Evolutionary conservation across 1,284 basidiomycete species (phyloP), one percentile per base, ranked within the genome.

Genomic region (Gomphus bonarii): DNA sequence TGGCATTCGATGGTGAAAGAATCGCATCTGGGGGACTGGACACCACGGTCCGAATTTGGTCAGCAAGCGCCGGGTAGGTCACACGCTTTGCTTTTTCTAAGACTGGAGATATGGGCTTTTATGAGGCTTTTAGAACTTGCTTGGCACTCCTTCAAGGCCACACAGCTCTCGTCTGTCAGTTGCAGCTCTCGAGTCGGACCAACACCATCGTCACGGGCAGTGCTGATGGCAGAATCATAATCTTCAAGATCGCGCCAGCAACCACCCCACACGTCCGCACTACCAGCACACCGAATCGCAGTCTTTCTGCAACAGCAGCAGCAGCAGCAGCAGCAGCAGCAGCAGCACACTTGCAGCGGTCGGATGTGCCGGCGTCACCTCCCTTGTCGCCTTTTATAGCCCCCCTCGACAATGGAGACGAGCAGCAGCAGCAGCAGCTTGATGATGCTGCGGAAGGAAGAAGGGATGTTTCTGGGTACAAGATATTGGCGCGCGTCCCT

Each of bases 221-320:
- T 18, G 93, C 93, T 0, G 95, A 97, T 66, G 95, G 95, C 1
- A 84, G 92, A 0, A 88, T 98, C 40, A 92, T 98, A 66, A 86
- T 91, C 33, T 97, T 94, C 71, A 82, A 85, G 49, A 77, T 97
- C 20, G 40, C 57, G 8, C 50, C 57, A 72, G 35, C 80, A 80
- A 46, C 74, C 79, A 46, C 74, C 74, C 61, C 71, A 75, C 42
- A 44, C 18, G 20, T 40, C 75, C 74, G 52, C 65, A 71, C 51
- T 64, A 71, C 20, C 72, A 72, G 56, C 66, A 86, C 60, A 31
- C 12, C 33, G 33, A 35, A 3, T 31, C 49, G 50, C 8, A 25
- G 40, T 10, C 9, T 46, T 22, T 5, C 42, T 10, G 35, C 20
- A 43, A 33, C 28, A 9, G 38, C 25, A 25, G 2, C 25, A 25